A percentile compares a stretch with the other conserved stretches of the same genome.
These are phyloP conservation scores for Fagus crenata DNA, from an alignment of 306 rosid species.

Conservation along the genomic window DNA sequence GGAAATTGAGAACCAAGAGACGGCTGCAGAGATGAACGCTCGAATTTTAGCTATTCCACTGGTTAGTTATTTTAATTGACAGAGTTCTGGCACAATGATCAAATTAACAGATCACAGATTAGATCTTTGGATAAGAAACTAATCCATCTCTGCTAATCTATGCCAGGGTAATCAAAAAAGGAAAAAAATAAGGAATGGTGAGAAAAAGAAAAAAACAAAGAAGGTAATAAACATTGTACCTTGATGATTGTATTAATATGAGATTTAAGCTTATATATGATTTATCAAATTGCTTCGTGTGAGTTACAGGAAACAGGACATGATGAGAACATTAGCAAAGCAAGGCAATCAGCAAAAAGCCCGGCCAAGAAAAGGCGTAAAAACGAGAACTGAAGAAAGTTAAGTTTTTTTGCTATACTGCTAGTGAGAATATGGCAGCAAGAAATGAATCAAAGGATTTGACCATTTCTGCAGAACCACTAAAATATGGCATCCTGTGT, in stretches of 20 bases:
- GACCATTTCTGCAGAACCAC: background rate
- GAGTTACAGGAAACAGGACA: constrained; percentile 49
- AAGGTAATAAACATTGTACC: constrained; percentile 45
- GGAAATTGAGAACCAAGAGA: constrained; percentile 63
- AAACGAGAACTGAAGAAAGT: constrained; percentile 28
- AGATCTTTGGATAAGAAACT: constrained; percentile 1
- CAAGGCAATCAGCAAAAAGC: constrained; percentile 23
- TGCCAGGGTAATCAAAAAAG: constrained; percentile 47
- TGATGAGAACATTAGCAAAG: constrained; percentile 24
- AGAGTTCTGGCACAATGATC: background rate
- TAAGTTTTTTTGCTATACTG: background rate
- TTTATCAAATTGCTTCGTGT: constrained; percentile 14
- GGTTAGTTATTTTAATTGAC: constrained; percentile 45
- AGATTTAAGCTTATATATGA: constrained; percentile 8
- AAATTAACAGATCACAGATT: constrained; percentile 13
- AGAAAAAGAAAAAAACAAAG: constrained; percentile 40
- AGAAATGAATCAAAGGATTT: constrained; percentile 8
- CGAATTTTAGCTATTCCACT: constrained; percentile 37
- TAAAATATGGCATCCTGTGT: background rate
- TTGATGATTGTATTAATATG: background rate
- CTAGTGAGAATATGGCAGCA: background rate
- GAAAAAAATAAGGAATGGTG: constrained; percentile 34
- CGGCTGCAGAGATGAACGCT: constrained; percentile 42
- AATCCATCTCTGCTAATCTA: constrained; percentile 6
- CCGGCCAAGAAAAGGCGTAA: constrained; percentile 50